These are phyloP conservation scores for Parascedosporium putredinis DNA, from an alignment of 2,329 filamentous ascomycete species.

Conservation along the genomic window DNA sequence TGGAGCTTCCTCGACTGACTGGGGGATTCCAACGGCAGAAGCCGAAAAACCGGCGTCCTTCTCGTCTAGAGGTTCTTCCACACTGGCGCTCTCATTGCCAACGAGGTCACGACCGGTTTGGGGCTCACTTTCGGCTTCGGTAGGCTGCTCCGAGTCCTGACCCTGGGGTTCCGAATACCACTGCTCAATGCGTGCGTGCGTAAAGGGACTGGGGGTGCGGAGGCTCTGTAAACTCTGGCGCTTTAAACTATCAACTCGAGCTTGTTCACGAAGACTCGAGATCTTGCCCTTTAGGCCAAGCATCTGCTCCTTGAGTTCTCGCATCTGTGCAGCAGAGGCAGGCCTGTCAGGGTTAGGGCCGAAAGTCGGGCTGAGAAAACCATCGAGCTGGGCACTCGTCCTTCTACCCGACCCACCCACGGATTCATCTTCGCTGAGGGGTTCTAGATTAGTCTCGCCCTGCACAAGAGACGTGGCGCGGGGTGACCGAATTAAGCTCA, in stretches of 20 bases:
- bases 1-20: too few species aligned
- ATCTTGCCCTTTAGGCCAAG: slow-evolving; percentile 78
- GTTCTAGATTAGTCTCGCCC: slow-evolving; percentile 36
- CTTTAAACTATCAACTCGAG: slow-evolving; percentile 67
- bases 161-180: slow-evolving; percentile 30
- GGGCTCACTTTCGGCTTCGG: slow-evolving; percentile 11
- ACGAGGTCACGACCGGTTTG: slow-evolving; percentile 21
- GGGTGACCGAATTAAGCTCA: slow-evolving; percentile 14
- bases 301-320: slow-evolving; percentile 72
- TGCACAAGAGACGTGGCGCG: slow-evolving; percentile 28
- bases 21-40: too few species aligned
- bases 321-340: slow-evolving; percentile 59
- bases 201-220: slow-evolving; percentile 69
- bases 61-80: neutral
- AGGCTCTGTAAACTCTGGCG: slow-evolving; percentile 67
- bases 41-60: too few species aligned
- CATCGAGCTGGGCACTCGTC: slow-evolving; percentile 20
- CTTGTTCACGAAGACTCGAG: slow-evolving; percentile 66
- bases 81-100: slow-evolving; percentile 17
- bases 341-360: slow-evolving; percentile 33
- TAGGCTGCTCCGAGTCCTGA: slow-evolving; percentile 11
- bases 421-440: slow-evolving; percentile 43
- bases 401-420: slow-evolving; percentile 19
- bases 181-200: slow-evolving; percentile 51
- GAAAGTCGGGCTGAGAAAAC: slow-evolving; percentile 34